These are phyloP conservation scores for Usnea hakonensis DNA, from an alignment of 495 filamentous ascomycete genomes.

Conservation along the genomic window DNA sequence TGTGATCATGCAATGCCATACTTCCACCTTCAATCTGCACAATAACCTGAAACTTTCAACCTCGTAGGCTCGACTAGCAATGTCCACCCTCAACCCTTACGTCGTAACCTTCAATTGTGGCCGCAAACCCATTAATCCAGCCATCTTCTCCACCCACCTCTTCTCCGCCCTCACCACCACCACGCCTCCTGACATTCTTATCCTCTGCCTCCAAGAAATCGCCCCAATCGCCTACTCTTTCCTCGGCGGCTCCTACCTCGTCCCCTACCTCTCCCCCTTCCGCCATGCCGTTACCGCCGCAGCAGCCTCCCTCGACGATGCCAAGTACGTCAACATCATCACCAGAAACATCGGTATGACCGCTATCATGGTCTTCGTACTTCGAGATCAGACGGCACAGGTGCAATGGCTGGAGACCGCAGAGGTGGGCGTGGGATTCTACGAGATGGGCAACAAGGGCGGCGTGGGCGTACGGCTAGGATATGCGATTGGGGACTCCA, in stretches of 20 bases:
- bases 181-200: constrained; percentile 61
- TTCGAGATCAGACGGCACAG: constrained; percentile 44
- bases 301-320: constrained; percentile 31
- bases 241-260: constrained; percentile 74
- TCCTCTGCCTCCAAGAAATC: constrained; percentile 81
- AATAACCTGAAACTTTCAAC: background rate
- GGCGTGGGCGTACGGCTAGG: constrained; percentile 71
- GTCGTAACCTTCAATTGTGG: constrained; percentile 90
- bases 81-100: constrained; percentile 53
- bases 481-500: constrained; percentile 37
- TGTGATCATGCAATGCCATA: background rate
- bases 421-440: constrained; percentile 71
- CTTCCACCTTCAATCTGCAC: background rate
- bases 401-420: constrained; percentile 58
- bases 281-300: constrained; percentile 61
- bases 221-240: constrained; percentile 78
- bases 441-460: constrained; percentile 91
- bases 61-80: constrained; percentile 12
- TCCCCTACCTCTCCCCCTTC: constrained; percentile 64
- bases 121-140: constrained; percentile 52
- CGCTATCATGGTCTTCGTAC: constrained; percentile 70
- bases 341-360: constrained; percentile 80
- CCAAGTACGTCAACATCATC: constrained; percentile 44
- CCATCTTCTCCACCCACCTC: constrained; percentile 61
- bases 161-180: constrained; percentile 57